Conservation (phyloP, 2,329 filamentous ascomycete species). For the Elsinoe australis region DNA sequence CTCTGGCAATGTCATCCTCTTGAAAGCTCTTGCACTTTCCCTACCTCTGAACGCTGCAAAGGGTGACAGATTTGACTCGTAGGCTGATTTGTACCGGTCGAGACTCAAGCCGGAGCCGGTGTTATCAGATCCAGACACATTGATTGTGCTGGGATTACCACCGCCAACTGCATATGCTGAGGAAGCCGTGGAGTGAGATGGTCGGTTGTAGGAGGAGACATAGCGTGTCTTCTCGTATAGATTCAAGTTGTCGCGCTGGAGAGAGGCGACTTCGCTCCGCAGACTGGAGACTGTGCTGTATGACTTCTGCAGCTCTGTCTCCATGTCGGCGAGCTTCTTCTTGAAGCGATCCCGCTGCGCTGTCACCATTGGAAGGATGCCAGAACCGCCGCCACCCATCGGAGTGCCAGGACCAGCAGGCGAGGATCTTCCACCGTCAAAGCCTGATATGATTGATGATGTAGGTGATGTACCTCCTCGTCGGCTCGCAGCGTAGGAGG, state of each 20-base stretch:
- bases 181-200: conserved; percentile 53
- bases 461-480: conserved; percentile 77
- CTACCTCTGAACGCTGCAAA: conserved; percentile 94
- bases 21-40: conserved; percentile 83
- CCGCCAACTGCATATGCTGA: conserved; percentile 49
- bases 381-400: conserved; percentile 67
- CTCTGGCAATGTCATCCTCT: conserved; percentile 87
- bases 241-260: conserved; percentile 93
- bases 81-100: conserved; percentile 82
- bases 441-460: conserved; percentile 97
- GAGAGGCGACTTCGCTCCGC: conserved; percentile 78
- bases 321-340: conserved; percentile 84
- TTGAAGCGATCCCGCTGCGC: conserved; percentile 98
- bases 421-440: conserved; percentile 49
- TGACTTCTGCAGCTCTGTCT: conserved; percentile 77
- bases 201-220: conserved; percentile 76
- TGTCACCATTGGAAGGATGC: conserved; percentile 95
- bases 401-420: conserved; percentile 50
- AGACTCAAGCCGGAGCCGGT: conserved; percentile 58
- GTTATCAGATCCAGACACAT: conserved; percentile 46
- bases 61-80: conserved; percentile 90
- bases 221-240: conserved; percentile 98
- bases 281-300: conserved; percentile 77
- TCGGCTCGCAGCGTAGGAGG: conserved; percentile 48
- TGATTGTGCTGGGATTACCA: conserved; percentile 66